A percentile compares a stretch with the other conserved stretches of the same genome.
Evolutionary conservation across 306 rosid genomes (phyloP).

Genomic region (Pterocarpus macrocarpus): DNA sequence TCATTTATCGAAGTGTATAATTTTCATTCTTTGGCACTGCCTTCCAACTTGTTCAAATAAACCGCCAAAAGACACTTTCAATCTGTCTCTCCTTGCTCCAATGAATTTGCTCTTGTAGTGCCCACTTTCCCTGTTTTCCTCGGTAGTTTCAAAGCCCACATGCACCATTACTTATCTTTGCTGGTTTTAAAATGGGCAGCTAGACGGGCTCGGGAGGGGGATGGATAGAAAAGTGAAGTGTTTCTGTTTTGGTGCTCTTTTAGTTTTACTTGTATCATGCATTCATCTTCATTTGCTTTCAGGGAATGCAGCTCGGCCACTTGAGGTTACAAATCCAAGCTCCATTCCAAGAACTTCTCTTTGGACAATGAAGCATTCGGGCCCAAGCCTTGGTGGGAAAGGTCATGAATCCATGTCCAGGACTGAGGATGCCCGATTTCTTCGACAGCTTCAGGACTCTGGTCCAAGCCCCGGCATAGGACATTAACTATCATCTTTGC

Average conservation of each 20-base stretch:
- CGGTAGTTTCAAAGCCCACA: too few relatives aligned
- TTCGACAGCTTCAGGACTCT: conserved; percentile 1
- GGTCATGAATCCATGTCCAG: conserved; percentile 42
- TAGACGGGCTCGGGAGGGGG: neutral
- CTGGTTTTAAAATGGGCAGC: too few relatives aligned
- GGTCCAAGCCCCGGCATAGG: conserved; percentile 58
- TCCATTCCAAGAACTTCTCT: conserved; percentile 23
- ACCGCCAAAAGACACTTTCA: neutral
- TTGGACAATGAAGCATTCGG: conserved; percentile 49
- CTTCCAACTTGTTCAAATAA: neutral
- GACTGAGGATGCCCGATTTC: neutral
- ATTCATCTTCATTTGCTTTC: conserved; percentile 11
- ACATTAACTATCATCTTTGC: conserved; percentile 4
- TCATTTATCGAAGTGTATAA: neutral
- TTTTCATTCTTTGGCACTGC: conserved; percentile 25
- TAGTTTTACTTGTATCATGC: conserved; percentile 30
- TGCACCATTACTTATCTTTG: neutral
- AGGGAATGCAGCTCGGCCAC: conserved; percentile 41
- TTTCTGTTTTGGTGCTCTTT: neutral
- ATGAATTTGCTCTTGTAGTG: conserved; percentile 19
- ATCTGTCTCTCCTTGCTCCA: conserved; percentile 2
- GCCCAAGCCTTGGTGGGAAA: conserved; percentile 53
- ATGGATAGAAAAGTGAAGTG: conserved; percentile 35
- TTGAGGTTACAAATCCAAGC: conserved; percentile 8
- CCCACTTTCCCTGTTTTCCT: neutral